Conservation (phyloP, 2,329 filamentous ascomycete genomes). For the Xylariaceae sp. region DNA sequence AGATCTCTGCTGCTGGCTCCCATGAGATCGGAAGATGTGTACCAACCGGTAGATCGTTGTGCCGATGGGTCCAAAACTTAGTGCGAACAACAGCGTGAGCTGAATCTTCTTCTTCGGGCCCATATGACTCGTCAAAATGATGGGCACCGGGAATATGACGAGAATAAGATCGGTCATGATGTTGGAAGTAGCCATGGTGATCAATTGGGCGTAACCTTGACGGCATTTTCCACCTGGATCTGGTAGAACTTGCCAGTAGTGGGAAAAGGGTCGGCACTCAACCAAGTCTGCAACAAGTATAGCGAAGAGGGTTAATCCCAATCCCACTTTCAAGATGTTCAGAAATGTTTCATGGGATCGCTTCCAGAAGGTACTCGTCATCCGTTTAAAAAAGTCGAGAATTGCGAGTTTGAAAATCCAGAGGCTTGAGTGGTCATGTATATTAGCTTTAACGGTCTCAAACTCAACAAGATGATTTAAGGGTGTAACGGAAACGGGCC, state of each 20-base stretch:
- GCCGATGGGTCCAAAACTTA: constrained; percentile 75
- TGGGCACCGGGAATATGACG: constrained; percentile 82
- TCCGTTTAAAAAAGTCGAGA: constrained; percentile 83
- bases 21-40: constrained; percentile 65
- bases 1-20: constrained; percentile 81
- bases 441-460: constrained; percentile 8
- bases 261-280: constrained; percentile 73
- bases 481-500: too few species aligned
- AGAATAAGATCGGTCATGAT: constrained; percentile 85
- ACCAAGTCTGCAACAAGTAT: constrained; percentile 76
- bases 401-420: constrained; percentile 91
- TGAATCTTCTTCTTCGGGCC: constrained; percentile 71
- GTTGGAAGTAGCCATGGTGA: constrained; percentile 87
- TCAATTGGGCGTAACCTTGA: constrained; percentile 78
- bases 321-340: constrained; percentile 67
- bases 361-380: constrained; percentile 79
- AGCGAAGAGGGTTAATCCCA: constrained; percentile 73
- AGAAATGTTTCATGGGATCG: constrained; percentile 69
- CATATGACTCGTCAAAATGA: constrained; percentile 79
- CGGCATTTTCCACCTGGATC: constrained; percentile 84
- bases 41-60: constrained; percentile 81
- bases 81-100: constrained; percentile 74
- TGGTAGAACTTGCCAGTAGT: constrained; percentile 79
- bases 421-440: constrained; percentile 53
- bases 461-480: too few species aligned